Evolutionary conservation across 352 stramenopile species (phyloP).

Genomic region (Globisporangium recalcitrans): DNA sequence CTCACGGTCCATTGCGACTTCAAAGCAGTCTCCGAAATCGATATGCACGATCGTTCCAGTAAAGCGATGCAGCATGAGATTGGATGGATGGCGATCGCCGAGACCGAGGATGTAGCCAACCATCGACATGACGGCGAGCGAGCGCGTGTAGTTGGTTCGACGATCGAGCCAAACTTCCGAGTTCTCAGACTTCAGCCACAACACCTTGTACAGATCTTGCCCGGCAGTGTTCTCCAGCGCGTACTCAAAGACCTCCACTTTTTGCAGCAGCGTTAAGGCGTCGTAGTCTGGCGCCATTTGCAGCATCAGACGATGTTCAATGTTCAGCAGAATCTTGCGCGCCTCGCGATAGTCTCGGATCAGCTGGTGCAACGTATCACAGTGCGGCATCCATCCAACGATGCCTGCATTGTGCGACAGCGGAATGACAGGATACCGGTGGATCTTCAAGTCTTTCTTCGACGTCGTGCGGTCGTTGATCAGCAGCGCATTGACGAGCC

Average conservation of each 20-base stretch:
- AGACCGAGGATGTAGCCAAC: conserved; percentile 98
- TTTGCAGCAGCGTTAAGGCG: conserved; percentile 94
- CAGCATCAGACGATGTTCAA: conserved; percentile 90
- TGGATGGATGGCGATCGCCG: conserved; percentile 98
- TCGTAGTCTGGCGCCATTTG: conserved; percentile 95
- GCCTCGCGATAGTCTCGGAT: conserved; percentile 93
- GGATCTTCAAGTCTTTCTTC: conserved; percentile 97
- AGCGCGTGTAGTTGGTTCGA: conserved; percentile 96
- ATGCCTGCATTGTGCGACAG: conserved; percentile 98
- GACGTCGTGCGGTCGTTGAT: conserved; percentile 94
- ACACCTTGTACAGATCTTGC: conserved; percentile 97
- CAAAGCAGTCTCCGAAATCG: conserved; percentile 96
- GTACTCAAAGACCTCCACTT: conserved; percentile 97
- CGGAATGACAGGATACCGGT: conserved; percentile 96
- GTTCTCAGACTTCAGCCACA: conserved; percentile 94
- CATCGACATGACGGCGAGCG: conserved; percentile 99
- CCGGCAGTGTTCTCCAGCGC: conserved; percentile 91
- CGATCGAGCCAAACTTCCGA: conserved; percentile 98
- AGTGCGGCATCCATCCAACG: conserved; percentile 97
- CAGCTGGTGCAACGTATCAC: conserved; percentile 97
- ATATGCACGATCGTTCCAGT: conserved; percentile 98
- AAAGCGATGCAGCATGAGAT: conserved; percentile 98
- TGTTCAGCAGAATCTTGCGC: conserved; percentile 90
- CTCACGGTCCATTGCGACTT: conserved; percentile 98
- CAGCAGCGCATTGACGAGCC: conserved; percentile 98